Conservation (phyloP, 2,329 filamentous ascomycete species). For the Diatrype stigma region DNA sequence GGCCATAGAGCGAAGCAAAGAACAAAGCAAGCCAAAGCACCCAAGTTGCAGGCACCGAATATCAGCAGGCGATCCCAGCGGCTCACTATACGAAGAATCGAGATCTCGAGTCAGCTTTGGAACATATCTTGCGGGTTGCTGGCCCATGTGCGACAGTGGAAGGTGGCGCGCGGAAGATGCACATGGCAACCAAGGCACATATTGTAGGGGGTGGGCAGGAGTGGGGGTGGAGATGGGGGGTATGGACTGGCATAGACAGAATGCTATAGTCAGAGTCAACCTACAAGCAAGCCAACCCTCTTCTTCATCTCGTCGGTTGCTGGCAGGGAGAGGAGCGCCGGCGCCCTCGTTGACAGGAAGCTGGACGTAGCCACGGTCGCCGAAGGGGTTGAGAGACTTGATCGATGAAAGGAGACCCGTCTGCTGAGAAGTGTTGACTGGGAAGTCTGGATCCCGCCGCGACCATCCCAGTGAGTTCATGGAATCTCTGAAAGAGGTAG, state of each 20-base stretch:
- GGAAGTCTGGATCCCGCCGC: constrained; percentile 71
- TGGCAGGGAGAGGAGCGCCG: constrained; percentile 81
- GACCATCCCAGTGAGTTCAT: constrained; percentile 96
- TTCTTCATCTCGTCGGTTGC: constrained; percentile 84
- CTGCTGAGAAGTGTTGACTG: constrained; percentile 67
- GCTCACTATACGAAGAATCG: constrained; percentile 62
- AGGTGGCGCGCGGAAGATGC: constrained; percentile 39
- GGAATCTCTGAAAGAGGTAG: constrained; percentile 84
- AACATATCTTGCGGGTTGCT: constrained; percentile 15
- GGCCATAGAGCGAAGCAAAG: constrained; percentile 90
- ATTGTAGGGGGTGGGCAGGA: constrained; percentile 35
- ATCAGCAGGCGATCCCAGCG: constrained; percentile 94
- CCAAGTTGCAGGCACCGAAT: constrained; percentile 87
- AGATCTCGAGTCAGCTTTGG: constrained; percentile 27
- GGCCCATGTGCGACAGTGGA: constrained; percentile 36
- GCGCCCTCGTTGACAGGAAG: constrained; percentile 80
- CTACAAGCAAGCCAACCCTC: constrained; percentile 94
- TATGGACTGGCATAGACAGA: constrained; percentile 14
- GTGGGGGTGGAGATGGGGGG: constrained; percentile 15
- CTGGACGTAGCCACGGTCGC: constrained; percentile 79
- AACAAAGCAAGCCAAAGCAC: constrained; percentile 86
- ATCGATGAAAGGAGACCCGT: constrained; percentile 76
- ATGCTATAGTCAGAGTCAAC: constrained; percentile 45
- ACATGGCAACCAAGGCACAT: constrained; percentile 35
- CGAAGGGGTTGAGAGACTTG: constrained; percentile 84